These are phyloP conservation scores for Pichia californica DNA, from an alignment of 805 yeast species.

Conservation along the genomic window DNA sequence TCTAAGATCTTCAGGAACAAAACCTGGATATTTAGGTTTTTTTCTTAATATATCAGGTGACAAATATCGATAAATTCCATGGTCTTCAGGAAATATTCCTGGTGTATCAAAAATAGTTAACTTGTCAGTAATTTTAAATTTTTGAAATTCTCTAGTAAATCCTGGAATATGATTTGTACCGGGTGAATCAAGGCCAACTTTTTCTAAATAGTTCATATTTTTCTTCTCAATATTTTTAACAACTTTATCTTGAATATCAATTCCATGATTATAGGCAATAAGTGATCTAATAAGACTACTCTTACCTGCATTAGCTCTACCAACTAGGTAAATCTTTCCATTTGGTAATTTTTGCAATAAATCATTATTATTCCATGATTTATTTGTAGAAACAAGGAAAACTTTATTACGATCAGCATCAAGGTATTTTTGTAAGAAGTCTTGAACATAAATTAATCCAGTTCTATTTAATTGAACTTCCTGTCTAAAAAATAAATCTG, in stretches of 20 bases:
- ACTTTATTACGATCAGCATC: conserved; percentile 32
- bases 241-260: conserved; percentile 10
- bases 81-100: conserved; percentile 31
- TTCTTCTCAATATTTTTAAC: conserved; percentile 20
- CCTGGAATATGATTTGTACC: conserved; percentile 57
- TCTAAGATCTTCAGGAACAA: conserved; percentile 2
- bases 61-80: conserved; percentile 28
- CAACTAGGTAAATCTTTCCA: conserved; percentile 45
- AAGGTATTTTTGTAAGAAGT: conserved; percentile 25
- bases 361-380: conserved; percentile 44
- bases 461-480: conserved; percentile 18
- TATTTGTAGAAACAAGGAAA: conserved; percentile 42
- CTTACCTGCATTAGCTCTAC: conserved; percentile 67
- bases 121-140: conserved; percentile 21
- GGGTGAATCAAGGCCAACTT: conserved; percentile 26
- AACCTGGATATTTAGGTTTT: conserved; percentile 8
- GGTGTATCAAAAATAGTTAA: conserved; percentile 38
- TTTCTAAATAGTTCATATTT: conserved; percentile 18
- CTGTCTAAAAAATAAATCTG: conserved; percentile 29
- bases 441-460: conserved; percentile 28
- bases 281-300: conserved; percentile 51
- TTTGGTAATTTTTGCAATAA: conserved; percentile 34
- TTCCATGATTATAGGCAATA: conserved; percentile 10
- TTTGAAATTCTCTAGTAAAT: conserved; percentile 52
- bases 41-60: conserved; percentile 11